Evolutionary conservation across 2,329 filamentous ascomycete species (phyloP), one percentile per base, ranked within the genome.

Genomic region (Pseudogymnoascus sp.): DNA sequence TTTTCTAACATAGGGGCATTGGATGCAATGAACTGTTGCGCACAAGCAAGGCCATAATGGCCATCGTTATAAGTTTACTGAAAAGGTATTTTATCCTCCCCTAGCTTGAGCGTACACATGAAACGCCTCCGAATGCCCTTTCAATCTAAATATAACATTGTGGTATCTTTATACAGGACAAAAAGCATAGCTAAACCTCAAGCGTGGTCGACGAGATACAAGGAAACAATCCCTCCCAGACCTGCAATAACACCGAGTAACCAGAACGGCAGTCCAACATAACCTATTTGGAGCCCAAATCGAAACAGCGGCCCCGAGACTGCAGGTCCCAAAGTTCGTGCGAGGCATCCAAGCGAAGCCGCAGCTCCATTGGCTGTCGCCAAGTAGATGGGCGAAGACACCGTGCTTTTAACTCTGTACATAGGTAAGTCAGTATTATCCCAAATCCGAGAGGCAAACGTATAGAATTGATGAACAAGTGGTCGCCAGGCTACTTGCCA

Each of bases 261-360:
- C 60, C 60, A 61, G 60, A 61, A 61, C 9, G 60, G 60, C 4
- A 61, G 4, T 1, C 41, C 60, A 2, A 55, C 35, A 23, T 61
- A 55, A 16, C 41, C 60, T n/a, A 23, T 52, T 7, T 52, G 21
- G 3, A 61, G 60, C 11, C 60, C 60, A 3, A 52, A n/a, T 33
- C 16, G 2, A 52, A 61, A 61, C 33, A 61, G 35, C 4, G 40
- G 60, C 3, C 60, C 40, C 1, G 40, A 45, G 5, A 61, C 25
- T 14, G 25, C 25, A 33, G 60, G 60, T 5, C 60, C 60, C 1
- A 61, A 21, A 35, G 60, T 52, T 3, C 60, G 60, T 4, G 60
- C 40, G 45, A 61, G 40, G 12, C 60, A 61, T 16, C 60, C 60
- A 35, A 61, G 23, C 12, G 60, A 61, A n/a, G 23, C 40, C 11